A percentile compares a stretch with the other conserved stretches of the same genome.
phyloP scores from a whole-genome alignment of 371 early-diverging fungal genomes.

The Mucor velutinosus region DNA sequence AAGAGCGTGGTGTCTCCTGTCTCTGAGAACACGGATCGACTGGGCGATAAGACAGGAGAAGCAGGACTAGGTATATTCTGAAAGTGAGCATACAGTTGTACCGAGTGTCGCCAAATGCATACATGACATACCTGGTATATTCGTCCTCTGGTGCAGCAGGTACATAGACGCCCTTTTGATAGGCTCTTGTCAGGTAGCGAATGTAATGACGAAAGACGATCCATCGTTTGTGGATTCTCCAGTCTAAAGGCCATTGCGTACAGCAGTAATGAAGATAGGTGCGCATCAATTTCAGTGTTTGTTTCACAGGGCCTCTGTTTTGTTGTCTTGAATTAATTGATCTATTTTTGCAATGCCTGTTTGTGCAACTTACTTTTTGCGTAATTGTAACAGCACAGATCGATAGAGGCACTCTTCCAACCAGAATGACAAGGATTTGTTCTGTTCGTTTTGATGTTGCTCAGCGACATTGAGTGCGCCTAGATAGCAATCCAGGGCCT shows the following conservation, averaged over 20 bases:
- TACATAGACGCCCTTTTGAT: constrained; percentile 35
- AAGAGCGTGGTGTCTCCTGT: constrained; percentile 6
- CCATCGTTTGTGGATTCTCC: constrained; percentile 51
- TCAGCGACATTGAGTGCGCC: constrained; percentile 49
- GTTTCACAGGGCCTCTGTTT: constrained; percentile 21
- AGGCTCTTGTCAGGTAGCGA: constrained; percentile 31
- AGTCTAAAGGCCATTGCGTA: constrained; percentile 45
- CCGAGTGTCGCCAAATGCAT: background rate
- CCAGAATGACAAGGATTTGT: constrained; percentile 65
- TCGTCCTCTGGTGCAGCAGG: constrained; percentile 22
- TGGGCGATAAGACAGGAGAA: constrained; percentile 7
- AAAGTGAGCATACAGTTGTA: background rate
- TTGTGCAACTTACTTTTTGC: constrained; percentile 45
- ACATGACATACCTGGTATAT: background rate
- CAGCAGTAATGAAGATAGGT: constrained; percentile 28
- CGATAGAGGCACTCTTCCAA: constrained; percentile 71
- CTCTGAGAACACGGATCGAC: constrained; percentile 10
- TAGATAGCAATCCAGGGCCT: constrained; percentile 60
- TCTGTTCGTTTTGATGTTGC: constrained; percentile 45
- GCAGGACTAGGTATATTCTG: background rate
- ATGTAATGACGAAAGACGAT: constrained; percentile 51
- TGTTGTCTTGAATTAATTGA: background rate
- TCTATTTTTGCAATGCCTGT: background rate
- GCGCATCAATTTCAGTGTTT: constrained; percentile 36
- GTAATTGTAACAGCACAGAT: constrained; percentile 56